These are phyloP conservation scores for Aristolochia fimbriata DNA, from an alignment of 164 flowering plant genomes.

Conservation along the genomic window DNA sequence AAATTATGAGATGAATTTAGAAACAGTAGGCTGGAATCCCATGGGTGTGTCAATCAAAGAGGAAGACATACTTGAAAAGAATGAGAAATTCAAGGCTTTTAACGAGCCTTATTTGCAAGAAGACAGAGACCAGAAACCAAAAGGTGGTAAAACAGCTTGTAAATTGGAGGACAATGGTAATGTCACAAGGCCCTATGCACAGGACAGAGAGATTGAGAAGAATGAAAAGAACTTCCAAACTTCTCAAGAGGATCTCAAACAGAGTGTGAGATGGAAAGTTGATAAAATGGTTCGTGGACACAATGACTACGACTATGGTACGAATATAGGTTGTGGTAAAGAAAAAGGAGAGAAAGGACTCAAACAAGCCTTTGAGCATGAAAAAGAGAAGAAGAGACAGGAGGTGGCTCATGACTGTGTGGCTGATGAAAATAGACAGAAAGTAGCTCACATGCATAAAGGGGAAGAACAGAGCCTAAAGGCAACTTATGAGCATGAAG, in stretches of 20 bases:
- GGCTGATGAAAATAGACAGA: background rate
- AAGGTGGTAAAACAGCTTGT: constrained; percentile 16
- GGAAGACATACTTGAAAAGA: constrained; percentile 12
- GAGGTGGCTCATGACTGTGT: constrained; percentile 9
- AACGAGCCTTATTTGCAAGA: constrained; percentile 3
- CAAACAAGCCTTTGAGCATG: constrained; percentile 13
- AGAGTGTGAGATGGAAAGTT: constrained; percentile 7
- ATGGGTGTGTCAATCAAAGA: background rate
- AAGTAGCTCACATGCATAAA: background rate
- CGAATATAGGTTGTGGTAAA: constrained; percentile 6
- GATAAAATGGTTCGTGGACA: background rate
- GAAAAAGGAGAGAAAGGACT: constrained; percentile 1
- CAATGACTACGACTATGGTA: constrained; percentile 1
- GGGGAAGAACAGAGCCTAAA: background rate
- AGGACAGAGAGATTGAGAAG: constrained; percentile 10
- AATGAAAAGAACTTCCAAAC: constrained; percentile 10
- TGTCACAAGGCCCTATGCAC: constrained; percentile 4
- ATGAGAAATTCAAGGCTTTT: too few species aligned
- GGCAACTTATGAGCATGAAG: constrained; percentile 1
- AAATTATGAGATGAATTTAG: constrained; percentile 10
- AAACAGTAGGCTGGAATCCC: background rate
- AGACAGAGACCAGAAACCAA: constrained; percentile 10
- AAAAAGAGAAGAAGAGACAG: constrained; percentile 17
- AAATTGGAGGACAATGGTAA: constrained; percentile 3
- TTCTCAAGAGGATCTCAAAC: constrained; percentile 3